Base-by-base conservation (phyloP, 108 stramenopile genomes). In the Mayamaea pseudoterrestris region DNA sequence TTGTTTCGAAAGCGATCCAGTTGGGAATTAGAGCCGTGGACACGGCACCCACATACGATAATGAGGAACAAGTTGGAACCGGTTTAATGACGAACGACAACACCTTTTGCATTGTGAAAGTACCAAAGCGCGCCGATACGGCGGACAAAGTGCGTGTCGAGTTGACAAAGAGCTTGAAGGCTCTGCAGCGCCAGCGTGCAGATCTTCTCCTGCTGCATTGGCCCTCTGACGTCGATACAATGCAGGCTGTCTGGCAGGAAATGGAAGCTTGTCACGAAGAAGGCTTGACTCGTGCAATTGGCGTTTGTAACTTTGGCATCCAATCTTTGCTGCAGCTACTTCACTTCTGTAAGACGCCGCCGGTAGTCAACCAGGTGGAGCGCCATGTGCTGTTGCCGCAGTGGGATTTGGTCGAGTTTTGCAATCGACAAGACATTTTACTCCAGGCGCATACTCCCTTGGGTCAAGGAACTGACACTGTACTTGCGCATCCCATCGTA, bases 31-130 rank as follows among this genome's bases (percentile, higher is more conserved):
- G 49, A 13, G 66, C 70, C 6, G 32, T 85, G 21, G 88, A 90
- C 60, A 90, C 88, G 27, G 88, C 88, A 8, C 83, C 82, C 3
- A 77, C 88, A 2, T 90, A 90, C 65, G 70, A 78, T 0, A 85
- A 90, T 42, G 78, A 83, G 57, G 46, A 57, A 29, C 53, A 74
- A 49, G 41, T 84, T n/a, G 82, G 82, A 14, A 43, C 47, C 17
- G 68, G 65, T 11, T 28, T 78, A 5, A 30, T n/a, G 16, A 21
- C 18, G 40, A 13, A 55, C 25, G 24, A 41, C 34, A 43, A 60
- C 12, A 61, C 44, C 5, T 59, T 69, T 47, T 25, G 65, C 13
- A 78, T 65, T n/a, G 71, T 77, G 45, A 90, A 90, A 47, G 55
- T 90, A 32, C 88, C 88, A 16, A 90, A 83, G 51, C 37, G 66